Conservation (phyloP, 331 rosid genomes). For the Phaseolus coccineus region DNA sequence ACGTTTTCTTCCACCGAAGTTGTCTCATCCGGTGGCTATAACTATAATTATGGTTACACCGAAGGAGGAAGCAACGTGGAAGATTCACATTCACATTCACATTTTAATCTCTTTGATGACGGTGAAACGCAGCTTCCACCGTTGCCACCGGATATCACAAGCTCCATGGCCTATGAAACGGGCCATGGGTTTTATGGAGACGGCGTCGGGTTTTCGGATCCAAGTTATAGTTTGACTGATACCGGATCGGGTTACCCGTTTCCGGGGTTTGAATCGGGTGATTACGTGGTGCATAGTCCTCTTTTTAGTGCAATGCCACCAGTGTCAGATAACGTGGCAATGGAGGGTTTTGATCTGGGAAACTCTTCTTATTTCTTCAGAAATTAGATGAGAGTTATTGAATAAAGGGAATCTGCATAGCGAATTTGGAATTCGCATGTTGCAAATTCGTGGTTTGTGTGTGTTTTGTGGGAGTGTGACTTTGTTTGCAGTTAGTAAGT, state of each 20-base stretch:
- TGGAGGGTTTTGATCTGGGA: slow-evolving; percentile 45
- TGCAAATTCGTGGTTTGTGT: not conserved
- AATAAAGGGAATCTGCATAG: not conserved
- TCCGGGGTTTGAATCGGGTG: slow-evolving; percentile 41
- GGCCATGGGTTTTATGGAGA: slow-evolving; percentile 14
- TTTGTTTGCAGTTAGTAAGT: not conserved
- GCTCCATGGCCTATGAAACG: slow-evolving; percentile 49
- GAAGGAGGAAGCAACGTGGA: slow-evolving; percentile 23
- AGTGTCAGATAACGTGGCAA: slow-evolving; percentile 35
- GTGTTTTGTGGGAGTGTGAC: slow-evolving; percentile 6
- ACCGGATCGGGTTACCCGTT: slow-evolving; percentile 35
- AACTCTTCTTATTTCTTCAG: slow-evolving; percentile 49
- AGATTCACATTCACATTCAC: not conserved
- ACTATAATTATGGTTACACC: slow-evolving; percentile 3
- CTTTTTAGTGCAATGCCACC: slow-evolving; percentile 50
- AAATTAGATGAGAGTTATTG: not conserved
- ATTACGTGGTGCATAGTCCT: slow-evolving; percentile 43
- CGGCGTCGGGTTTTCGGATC: slow-evolving; percentile 34
- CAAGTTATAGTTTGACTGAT: not conserved
- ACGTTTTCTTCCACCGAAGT: not conserved
- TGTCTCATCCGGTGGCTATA: slow-evolving; percentile 6
- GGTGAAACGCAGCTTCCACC: slow-evolving; percentile 56
- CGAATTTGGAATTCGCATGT: not conserved
- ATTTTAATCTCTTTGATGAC: slow-evolving; percentile 35
- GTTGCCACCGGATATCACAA: slow-evolving; percentile 62